Base-by-base conservation (phyloP, 1,139 yeast genomes). In the Hemisphaericaspora xylofermentans region DNA sequence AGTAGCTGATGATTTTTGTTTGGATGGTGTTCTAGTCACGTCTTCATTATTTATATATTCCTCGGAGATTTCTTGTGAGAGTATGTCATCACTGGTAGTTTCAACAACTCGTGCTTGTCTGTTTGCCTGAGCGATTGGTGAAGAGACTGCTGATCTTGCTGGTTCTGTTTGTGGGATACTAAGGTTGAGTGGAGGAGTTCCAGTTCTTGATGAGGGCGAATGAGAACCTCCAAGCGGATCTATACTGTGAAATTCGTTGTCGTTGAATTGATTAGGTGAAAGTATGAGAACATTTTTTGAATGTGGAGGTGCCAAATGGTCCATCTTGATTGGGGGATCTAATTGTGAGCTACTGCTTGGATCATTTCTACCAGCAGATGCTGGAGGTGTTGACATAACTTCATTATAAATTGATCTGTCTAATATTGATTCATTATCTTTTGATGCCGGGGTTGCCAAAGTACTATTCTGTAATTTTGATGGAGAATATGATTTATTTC, bases 21-120 rank as follows among this genome's bases (percentile, higher is more conserved):
- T n/a, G n/a, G 33, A 15, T 22, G 39, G 39, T 17, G 39, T 30
- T 8, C 19, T 15, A 7, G 31, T 7, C 4, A 16, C 6, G 25
- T 28, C n/a, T n/a, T n/a, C 35, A 18, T 17, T 29, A 2, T 24
- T 18, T 12, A 13, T 12, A n/a, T 22, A 30, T 22, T 32, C 39
- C n/a, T 27, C 30, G 3, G 24, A 13, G 25, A 31, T 19, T 31
- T 31, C 34, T 31, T 31, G 34, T 4, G 42, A 37, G 49, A 41
- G 7, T 30, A 43, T 5, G 33, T 36, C 39, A 26, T 46, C 44
- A 36, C 44, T 63, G 15, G 13, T 31, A 12, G 34, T 31, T 47
- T 72, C 77, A 12, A 72, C 68, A 4, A 72, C 76, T 34, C 77
- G 58, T 2, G 77, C 77, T 47, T 72, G 77, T 41, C 78, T 60